These are phyloP conservation scores for Globisporangium carolinianum DNA, from an alignment of 352 stramenopile species.

Conservation along the genomic window DNA sequence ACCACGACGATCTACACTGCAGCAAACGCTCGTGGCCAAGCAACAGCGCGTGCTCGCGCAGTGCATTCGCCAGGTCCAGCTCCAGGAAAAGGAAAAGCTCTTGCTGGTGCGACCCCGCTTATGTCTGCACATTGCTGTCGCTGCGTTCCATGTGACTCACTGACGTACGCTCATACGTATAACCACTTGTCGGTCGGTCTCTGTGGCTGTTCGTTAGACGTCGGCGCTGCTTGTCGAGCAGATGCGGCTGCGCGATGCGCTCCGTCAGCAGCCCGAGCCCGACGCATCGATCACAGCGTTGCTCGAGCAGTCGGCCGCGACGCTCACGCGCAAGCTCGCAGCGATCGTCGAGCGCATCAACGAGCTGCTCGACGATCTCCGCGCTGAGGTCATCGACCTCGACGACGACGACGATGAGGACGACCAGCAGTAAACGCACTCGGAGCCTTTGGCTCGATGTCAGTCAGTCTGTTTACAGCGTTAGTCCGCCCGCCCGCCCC, in stretches of 20 bases:
- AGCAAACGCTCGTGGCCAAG: constrained; percentile 24
- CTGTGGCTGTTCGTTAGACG: constrained; percentile 26
- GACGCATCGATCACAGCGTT: constrained; percentile 44
- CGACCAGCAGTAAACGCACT: background rate
- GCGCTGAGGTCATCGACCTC: constrained; percentile 47
- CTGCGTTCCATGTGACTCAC: background rate
- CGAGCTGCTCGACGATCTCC: constrained; percentile 66
- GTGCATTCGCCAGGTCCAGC: constrained; percentile 64
- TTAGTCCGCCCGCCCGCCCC: too few species aligned
- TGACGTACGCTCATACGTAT: too few species aligned
- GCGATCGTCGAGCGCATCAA: constrained; percentile 71
- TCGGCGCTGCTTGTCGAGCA: constrained; percentile 78
- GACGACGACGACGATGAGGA: constrained; percentile 16
- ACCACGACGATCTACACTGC: background rate
- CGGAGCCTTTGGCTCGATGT: background rate
- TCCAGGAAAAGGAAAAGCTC: constrained; percentile 80
- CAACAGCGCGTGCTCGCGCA: constrained; percentile 35
- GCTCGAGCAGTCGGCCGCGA: constrained; percentile 52
- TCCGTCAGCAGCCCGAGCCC: constrained; percentile 18
- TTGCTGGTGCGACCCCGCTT: constrained; percentile 32
- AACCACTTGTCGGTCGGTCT: too few species aligned
- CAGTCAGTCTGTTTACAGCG: background rate
- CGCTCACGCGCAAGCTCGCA: constrained; percentile 48
- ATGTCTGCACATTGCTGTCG: background rate
- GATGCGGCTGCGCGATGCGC: constrained; percentile 50